These are phyloP conservation scores for Oidiodendron maius DNA, from an alignment of 495 filamentous ascomycete genomes.

Conservation along the genomic window DNA sequence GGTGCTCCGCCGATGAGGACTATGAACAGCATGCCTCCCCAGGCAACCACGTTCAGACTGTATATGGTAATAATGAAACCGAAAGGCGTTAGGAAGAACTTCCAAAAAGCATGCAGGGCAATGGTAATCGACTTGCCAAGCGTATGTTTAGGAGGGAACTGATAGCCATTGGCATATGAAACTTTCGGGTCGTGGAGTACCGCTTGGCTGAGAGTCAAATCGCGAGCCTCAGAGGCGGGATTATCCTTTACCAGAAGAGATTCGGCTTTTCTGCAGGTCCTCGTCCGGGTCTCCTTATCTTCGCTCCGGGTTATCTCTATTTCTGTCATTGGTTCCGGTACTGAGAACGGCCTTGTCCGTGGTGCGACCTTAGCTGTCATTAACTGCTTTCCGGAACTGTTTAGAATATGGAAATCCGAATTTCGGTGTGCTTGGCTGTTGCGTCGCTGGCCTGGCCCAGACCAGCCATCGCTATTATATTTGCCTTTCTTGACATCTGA, in stretches of 20 bases:
- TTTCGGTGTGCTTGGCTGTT: constrained; percentile 16
- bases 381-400: neutral
- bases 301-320: constrained; percentile 12
- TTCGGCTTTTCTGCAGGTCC: neutral
- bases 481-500: constrained; percentile 16
- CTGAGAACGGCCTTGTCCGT: no score
- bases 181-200: constrained; percentile 11
- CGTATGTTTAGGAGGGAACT: constrained; percentile 62
- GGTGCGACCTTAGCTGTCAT: constrained; percentile 3
- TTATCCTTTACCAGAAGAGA: neutral
- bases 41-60: constrained; percentile 74
- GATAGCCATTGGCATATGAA: constrained; percentile 52
- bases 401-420: constrained; percentile 4
- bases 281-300: neutral
- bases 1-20: constrained; percentile 69
- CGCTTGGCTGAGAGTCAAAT: neutral
- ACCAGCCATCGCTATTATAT: constrained; percentile 17
- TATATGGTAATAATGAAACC: constrained; percentile 76
- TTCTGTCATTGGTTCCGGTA: constrained; percentile 5
- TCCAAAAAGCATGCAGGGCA: constrained; percentile 44
- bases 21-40: constrained; percentile 91
- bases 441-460: constrained; percentile 15
- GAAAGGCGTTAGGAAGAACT: constrained; percentile 57
- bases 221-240: neutral
- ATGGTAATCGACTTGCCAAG: constrained; percentile 44